A percentile compares a stretch with the other conserved stretches of the same genome.
Conservation (phyloP, 2,329 filamentous ascomycete genomes). For the Ophioceras dolichostomum region DNA sequence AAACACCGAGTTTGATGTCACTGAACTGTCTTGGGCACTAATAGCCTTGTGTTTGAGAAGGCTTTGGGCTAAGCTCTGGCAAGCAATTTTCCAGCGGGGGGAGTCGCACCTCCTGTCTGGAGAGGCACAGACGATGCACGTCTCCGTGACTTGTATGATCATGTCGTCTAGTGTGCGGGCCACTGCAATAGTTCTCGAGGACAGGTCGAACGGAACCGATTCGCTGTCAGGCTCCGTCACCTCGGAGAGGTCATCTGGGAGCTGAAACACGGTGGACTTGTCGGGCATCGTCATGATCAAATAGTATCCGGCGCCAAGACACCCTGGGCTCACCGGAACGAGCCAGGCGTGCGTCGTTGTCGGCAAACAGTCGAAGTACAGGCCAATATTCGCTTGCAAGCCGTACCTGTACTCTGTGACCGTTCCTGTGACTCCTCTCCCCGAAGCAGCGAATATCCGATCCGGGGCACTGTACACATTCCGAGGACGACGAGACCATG, state of each 20-base stretch:
- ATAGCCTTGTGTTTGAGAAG: too few species aligned
- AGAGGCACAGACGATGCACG: slow-evolving; percentile 20
- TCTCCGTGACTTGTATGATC: slow-evolving; percentile 43
- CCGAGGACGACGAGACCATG: slow-evolving; percentile 19
- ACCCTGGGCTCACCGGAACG: slow-evolving; percentile 19
- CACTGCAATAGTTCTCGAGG: slow-evolving; percentile 38
- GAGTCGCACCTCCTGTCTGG: too few species aligned
- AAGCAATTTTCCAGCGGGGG: background rate
- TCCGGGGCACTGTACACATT: slow-evolving; percentile 42
- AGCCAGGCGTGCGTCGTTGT: slow-evolving; percentile 42
- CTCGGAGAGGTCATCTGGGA: slow-evolving; percentile 34
- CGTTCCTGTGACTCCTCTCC: slow-evolving; percentile 47
- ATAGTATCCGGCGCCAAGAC: slow-evolving; percentile 18
- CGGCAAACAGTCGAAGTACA: slow-evolving; percentile 38
- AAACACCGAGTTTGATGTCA: too few species aligned
- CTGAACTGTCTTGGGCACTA: too few species aligned
- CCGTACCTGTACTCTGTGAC: slow-evolving; percentile 60
- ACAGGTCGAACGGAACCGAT: slow-evolving; percentile 34
- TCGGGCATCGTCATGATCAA: slow-evolving; percentile 37
- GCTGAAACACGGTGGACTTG: slow-evolving; percentile 31
- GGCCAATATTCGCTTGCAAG: slow-evolving; percentile 53
- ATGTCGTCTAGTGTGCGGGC: slow-evolving; percentile 20
- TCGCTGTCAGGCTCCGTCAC: slow-evolving; percentile 28
- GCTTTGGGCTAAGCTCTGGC: too few species aligned
- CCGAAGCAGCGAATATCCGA: slow-evolving; percentile 54